Evolutionary conservation across 345 rosid genomes (phyloP).

Genomic region (Adansonia digitata): DNA sequence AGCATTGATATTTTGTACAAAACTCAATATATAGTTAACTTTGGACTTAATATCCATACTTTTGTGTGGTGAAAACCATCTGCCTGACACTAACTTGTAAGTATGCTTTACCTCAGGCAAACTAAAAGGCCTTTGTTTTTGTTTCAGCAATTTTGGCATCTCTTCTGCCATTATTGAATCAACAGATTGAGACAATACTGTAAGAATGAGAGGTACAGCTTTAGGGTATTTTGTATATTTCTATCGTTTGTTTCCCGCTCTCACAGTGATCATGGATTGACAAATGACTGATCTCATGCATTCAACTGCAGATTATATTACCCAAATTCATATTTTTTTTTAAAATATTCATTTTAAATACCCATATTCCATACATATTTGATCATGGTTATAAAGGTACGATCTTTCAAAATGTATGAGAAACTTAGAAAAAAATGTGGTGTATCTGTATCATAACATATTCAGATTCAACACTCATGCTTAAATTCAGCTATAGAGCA

Average conservation of each 20-base stretch:
- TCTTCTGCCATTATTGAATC: not conserved
- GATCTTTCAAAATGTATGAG: too few species aligned
- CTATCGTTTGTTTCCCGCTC: not conserved
- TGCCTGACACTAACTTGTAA: conserved; percentile 1
- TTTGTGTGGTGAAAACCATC: not conserved
- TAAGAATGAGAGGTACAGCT: not conserved
- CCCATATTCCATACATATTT: not conserved
- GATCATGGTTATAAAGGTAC: too few species aligned
- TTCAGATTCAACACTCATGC: too few species aligned
- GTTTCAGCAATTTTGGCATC: not conserved
- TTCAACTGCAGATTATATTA: not conserved
- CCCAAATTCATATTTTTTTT: not conserved
- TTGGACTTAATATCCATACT: not conserved
- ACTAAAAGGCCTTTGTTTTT: not conserved
- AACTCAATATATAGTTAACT: not conserved
- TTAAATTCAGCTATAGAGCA: too few species aligned
- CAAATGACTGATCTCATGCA: not conserved
- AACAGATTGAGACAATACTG: not conserved
- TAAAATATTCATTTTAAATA: not conserved
- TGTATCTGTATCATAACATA: too few species aligned
- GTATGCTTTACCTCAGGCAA: not conserved
- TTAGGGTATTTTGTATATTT: not conserved
- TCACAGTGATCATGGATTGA: not conserved
- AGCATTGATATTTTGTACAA: not conserved
- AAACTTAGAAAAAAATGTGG: too few species aligned